Evolutionary conservation across 208 protist genomes (phyloP), one percentile per base, ranked within the genome.

Genomic region (Wallacemonas sp.): DNA sequence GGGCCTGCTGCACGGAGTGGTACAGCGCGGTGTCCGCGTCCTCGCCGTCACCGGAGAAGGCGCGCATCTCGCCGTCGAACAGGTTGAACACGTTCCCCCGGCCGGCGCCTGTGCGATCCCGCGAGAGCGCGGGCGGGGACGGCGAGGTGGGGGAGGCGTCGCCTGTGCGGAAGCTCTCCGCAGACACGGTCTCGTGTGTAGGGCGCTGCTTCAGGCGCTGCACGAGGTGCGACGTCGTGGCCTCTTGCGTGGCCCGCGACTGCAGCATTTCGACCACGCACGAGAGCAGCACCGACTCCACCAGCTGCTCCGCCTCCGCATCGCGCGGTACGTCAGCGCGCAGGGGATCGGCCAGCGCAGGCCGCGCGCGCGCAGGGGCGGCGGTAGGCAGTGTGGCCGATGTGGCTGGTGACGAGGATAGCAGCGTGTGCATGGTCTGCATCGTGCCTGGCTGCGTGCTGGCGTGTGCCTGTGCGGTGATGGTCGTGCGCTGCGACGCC

Each of bases 21-120:
- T 79, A 86, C 31, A 95, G 76, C 18, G 77, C 76, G 3, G 65
- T 65, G 39, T 69, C 74, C 26, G 76, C 77, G 33, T 73, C 71
- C 10, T 12, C n/a, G 25, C 31, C 61, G 5, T 61, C 74, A 16
- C 66, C 57, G 25, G 66, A 70, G 67, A 91, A 91, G 22, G 78
- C 71, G 38, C 74, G 65, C 71, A 86, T 77, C n/a, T 75, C 74
- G 12, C 67, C 54, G 52, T 76, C 73, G 72, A 79, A 79, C 41
- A 86, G 55, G 61, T 71, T 70, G 45, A 76, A 39, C 38, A 54
- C 42, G n/a, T 32, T 29, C 20, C 52, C 28, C 29, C 28, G 48
- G 22, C 8, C 23, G 22, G 16, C 44, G 18, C 5, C 2, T 26
- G 44, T 31, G 4, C 38, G 14, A 22, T 28, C 1, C 45, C 44